Base-by-base conservation (phyloP, 148 eudicot genomes). In the Amaranthus cruentus region DNA sequence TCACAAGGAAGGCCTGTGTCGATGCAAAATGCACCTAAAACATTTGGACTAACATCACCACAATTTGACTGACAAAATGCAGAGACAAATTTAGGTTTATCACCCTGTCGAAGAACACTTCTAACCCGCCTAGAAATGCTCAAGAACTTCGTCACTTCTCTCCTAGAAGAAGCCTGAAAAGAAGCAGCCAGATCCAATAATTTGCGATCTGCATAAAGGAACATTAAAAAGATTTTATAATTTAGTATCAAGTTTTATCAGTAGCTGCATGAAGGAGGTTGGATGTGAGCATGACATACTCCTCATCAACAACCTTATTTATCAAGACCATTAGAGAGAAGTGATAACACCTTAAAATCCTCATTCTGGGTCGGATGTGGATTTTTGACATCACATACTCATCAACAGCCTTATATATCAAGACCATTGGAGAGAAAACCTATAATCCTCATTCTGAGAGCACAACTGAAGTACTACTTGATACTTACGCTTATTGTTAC, bases 1-100 rank as follows among this genome's bases (percentile, higher is more conserved):
- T 94, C 97, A 75, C 98, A 94, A 21, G 96, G 90, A 62, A 88
- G 82, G 66, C 93, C 96, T 8, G 96, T 91, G 82, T 94, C 97
- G 38, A 61, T 86, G 84, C 98, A 94, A 84, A 91, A 94, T 74
- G 98, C 84, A 67, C 98, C 98, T 42, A 94, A 90, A 77, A 87
- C 89, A 82, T 94, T 94, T 54, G 98, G 98, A 72, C 97, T 94
- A 80, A 94, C 98, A 83, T 94, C 98, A 48, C 98, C 98, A 64
- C 98, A 91, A 77, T 94, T 94, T 71, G 96, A 69, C 77, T 94
- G 98, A 76, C 97, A 94, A 85, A 94, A 94, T 59, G 98, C 97
- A 72, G 98, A 79, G 53, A 94, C 91, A 81, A 94, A 94, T 68
- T 68, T 79, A 38, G 98, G 97, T 73, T 84, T 91, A 48, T 87